Percentiles rank a stretch among this genome's conserved stretches.
phyloP scores from a whole-genome alignment of 208 protist species.

The Trypanosoma caninum region DNA sequence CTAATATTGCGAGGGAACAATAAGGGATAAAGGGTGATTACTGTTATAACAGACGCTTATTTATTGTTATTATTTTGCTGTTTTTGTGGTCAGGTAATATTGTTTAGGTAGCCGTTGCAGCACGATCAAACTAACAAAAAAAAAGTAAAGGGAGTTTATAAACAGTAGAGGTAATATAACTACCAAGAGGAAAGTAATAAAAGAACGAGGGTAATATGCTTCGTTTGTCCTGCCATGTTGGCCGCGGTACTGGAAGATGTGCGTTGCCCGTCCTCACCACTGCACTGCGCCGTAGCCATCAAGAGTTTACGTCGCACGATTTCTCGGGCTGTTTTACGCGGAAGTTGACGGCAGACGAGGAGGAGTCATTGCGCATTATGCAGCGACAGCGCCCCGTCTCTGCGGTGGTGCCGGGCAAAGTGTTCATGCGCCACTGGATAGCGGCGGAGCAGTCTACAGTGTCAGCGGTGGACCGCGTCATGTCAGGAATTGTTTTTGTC shows the following conservation, averaged over 20 bases:
- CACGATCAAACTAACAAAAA: too few species aligned
- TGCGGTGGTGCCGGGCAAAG: constrained; percentile 80
- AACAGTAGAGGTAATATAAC: neutral
- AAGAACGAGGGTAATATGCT: constrained; percentile 37
- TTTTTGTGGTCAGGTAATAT: too few species aligned
- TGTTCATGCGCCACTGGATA: constrained; percentile 93
- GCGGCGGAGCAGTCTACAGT: constrained; percentile 84
- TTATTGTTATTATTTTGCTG: too few species aligned
- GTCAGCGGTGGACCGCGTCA: constrained; percentile 83
- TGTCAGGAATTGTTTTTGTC: constrained; percentile 81
- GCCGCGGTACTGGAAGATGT: constrained; percentile 6
- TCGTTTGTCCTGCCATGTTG: constrained; percentile 43
- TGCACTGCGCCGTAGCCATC: constrained; percentile 41
- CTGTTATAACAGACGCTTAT: too few species aligned
- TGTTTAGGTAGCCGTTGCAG: too few species aligned
- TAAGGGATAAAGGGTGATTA: too few species aligned
- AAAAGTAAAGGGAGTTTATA: neutral
- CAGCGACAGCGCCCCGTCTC: constrained; percentile 78
- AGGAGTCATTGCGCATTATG: constrained; percentile 23
- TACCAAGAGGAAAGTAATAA: neutral
- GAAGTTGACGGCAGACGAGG: constrained; percentile 52
- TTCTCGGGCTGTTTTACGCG: constrained; percentile 60
- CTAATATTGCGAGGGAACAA: neutral
- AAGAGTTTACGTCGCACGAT: constrained; percentile 77
- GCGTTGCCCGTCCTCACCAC: neutral